Base-by-base conservation (phyloP, 768 basidiomycete genomes). In the Lyophyllum atratum region DNA sequence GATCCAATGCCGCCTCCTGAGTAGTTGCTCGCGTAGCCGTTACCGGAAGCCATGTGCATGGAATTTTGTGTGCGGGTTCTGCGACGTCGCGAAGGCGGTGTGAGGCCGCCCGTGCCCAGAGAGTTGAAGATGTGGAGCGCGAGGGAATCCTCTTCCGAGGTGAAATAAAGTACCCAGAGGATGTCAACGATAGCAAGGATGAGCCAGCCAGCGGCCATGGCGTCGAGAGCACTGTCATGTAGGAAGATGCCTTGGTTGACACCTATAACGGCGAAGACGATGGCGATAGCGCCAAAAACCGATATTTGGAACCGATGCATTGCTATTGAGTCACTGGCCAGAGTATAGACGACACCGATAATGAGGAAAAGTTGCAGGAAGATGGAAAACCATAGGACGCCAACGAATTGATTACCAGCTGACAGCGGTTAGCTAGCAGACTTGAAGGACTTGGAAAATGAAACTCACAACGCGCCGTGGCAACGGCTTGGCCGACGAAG, bases 131-230 rank as follows among this genome's bases (percentile, higher is more conserved):
- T 65, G 72, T 95, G 83, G 49, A 94, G 82, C 26, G 82, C 74
- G 60, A 93, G 85, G 0, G 94, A 93, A 68, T 95, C 94, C 66
- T 97, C 95, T 67, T 98, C 95, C 1, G 95, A 92, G 2, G 95
- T 97, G 73, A 99, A 96, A 78, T 93, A 97, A 58, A 98, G 84
- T 14, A 95, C 85, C 96, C 96, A 99, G 57, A 98, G 74, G 68
- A 98, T 91, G 79, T 98, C 82, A 55, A 95, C 91, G 59, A 98
- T 83, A 29, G 94, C 78, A 52, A 96, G 84, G 59, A 99, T 85
- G 65, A 99, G 84, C 92, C 93, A 99, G 57, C 96, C 97, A 3
- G 92, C 93, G 26, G 90, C 89, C 80, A 94, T 87, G 8, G 95
- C 93, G 60, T 90, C 87, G 55, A 86, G 74, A 3, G 92, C 76